Evolutionary conservation across 495 filamentous ascomycete genomes (phyloP), one percentile per base, ranked within the genome.

Genomic region (Gamarada debralockiae): DNA sequence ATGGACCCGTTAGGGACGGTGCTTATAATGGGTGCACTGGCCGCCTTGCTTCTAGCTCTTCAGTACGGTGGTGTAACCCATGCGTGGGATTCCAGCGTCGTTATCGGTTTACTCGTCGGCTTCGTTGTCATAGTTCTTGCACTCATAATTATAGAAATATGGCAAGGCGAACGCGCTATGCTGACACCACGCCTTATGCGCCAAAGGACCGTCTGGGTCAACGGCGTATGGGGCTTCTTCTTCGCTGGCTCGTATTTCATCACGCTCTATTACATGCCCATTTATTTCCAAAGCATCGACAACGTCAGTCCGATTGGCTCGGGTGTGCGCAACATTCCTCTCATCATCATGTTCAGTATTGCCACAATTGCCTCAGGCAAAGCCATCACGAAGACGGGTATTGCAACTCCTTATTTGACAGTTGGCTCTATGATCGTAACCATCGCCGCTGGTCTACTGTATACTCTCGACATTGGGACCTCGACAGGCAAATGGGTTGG

Each of bases 201-300:
- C 43, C 77, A 89, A 51, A 77, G 86, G n/a, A 82, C 72, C 33
- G 75, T 90, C 14, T 74, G 74, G 24, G 71, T 66, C 4, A 70
- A 72, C 2, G 62, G 72, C 1, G 65, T 76, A 50, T 85, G 79
- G 62, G 53, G 70, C 8, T 69, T 78, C 50, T 72, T 70, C 44
- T 55, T 81, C 14, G 80, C 78, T 15, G 77, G 70, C 15, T 61
- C 75, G 0, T 84, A 85, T 62, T 79, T 88, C 49, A 60, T 84
- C 22, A 57, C 80, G 10, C 64, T 80, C 24, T 84, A 76, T 60
- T 80, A 84, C 70, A 67, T 91, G 8, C 86, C 87, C 0, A 81
- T 89, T 56, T 92, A 81, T 80, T 90, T 92, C 71, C 87, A 92
- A 59, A 82, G 84, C 4, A 80, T 91, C 65, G 82, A 86, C 52